Conservation (phyloP, 1,284 basidiomycete genomes). For the Boletus mariae region DNA sequence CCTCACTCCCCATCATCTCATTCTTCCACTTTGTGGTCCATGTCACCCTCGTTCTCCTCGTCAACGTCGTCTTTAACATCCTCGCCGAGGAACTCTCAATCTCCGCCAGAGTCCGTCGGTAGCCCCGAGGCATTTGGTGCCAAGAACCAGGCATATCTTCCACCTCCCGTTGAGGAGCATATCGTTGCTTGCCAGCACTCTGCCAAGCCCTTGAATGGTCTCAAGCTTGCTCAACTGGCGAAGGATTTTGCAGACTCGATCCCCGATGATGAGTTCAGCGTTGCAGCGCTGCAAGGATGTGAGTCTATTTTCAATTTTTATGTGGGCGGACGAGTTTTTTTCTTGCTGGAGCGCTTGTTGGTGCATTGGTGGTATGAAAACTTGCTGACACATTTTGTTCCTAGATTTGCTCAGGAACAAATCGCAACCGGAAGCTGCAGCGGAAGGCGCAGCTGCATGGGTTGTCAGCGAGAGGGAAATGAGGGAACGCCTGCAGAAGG, state of each 20-base stretch:
- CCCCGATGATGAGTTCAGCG: slow-evolving; percentile 77
- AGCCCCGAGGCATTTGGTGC: slow-evolving; percentile 45
- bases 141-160: slow-evolving; percentile 58
- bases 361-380: slow-evolving; percentile 11
- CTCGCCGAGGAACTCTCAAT: slow-evolving; percentile 26
- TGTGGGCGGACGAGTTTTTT: background rate
- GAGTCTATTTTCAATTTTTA: slow-evolving; percentile 37
- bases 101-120: slow-evolving; percentile 26
- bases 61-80: slow-evolving; percentile 33
- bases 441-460: slow-evolving; percentile 62
- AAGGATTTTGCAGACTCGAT: slow-evolving; percentile 71
- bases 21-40: slow-evolving; percentile 36
- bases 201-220: slow-evolving; percentile 59
- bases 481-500: slow-evolving; percentile 62
- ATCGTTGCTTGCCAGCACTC: slow-evolving; percentile 55
- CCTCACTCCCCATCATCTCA: slow-evolving; percentile 30
- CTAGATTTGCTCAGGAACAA: slow-evolving; percentile 78
- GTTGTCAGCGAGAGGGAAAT: slow-evolving; percentile 68
- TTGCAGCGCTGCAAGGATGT: slow-evolving; percentile 85
- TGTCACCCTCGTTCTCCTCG: slow-evolving; percentile 35
- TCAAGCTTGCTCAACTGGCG: slow-evolving; percentile 60
- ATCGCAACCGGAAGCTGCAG: slow-evolving; percentile 68
- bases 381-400: slow-evolving; percentile 17
- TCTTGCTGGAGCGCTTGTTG: slow-evolving; percentile 11
- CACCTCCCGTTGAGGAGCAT: slow-evolving; percentile 60